Percentiles rank a stretch among this genome's conserved stretches.
Evolutionary conservation across 1,284 basidiomycete species (phyloP).

Genomic region (Ustilago bromivora): DNA sequence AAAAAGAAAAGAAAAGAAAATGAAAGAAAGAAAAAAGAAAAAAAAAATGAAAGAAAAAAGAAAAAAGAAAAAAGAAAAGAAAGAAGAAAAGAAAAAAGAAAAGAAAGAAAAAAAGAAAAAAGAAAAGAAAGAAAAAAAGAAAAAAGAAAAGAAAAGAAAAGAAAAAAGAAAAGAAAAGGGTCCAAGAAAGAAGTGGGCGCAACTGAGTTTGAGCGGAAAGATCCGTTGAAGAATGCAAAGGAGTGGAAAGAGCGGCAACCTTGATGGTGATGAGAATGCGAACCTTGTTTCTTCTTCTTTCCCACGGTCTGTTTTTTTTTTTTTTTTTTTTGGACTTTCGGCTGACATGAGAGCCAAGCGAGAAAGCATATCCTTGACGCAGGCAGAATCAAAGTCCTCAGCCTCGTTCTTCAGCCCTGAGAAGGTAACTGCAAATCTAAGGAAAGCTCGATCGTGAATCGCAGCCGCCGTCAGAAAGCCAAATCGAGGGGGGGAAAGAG

Average conservation of each 20-base stretch:
- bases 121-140: too few relatives aligned
- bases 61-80: neutral
- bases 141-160: too few relatives aligned
- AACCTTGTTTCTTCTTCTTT: neutral
- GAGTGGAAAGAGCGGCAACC: neutral
- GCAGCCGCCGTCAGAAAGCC: neutral
- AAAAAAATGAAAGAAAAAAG: too few relatives aligned
- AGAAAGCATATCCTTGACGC: too few relatives aligned
- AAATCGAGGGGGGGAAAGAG: neutral
- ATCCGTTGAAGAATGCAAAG: neutral
- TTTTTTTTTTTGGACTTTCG: neutral
- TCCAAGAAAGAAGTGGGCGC: neutral
- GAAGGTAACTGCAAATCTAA: too few relatives aligned
- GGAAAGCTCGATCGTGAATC: neutral
- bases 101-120: too few relatives aligned
- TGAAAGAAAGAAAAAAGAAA: too few relatives aligned
- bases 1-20: too few relatives aligned
- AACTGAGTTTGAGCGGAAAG: neutral
- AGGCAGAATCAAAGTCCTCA: too few relatives aligned
- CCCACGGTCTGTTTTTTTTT: neutral
- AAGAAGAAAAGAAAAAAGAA: too few relatives aligned
- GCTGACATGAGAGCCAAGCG: neutral
- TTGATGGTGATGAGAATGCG: neutral
- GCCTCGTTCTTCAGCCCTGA: too few relatives aligned
- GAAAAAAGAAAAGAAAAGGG: neutral